These are phyloP conservation scores for Xylaria scruposa DNA, from an alignment of 495 filamentous ascomycete species.

Conservation along the genomic window DNA sequence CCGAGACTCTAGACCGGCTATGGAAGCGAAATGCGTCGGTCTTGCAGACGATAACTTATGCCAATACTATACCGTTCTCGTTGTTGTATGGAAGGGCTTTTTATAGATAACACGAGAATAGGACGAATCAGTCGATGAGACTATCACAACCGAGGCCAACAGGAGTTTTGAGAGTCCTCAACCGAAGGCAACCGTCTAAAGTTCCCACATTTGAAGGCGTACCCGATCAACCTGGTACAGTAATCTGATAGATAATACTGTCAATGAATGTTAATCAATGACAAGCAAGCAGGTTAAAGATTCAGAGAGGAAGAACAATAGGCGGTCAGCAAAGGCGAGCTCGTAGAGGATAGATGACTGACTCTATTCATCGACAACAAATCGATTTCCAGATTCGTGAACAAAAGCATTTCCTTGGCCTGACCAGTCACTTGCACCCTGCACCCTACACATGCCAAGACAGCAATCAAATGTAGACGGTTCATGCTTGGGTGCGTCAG, in stretches of 20 bases:
- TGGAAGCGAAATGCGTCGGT: conserved; percentile 2
- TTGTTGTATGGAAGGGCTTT: conserved; percentile 4
- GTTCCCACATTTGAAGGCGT: background rate
- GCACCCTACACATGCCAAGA: too few species aligned
- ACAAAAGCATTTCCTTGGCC: background rate
- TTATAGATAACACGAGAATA: background rate
- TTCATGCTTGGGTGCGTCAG: background rate
- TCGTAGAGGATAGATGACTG: background rate
- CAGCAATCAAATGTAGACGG: too few species aligned
- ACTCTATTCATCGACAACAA: background rate
- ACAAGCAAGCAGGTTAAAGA: background rate
- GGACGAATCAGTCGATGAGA: background rate
- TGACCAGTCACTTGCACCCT: background rate
- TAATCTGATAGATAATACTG: background rate
- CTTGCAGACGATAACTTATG: conserved; percentile 13
- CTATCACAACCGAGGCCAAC: background rate
- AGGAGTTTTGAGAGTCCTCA: background rate
- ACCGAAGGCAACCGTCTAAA: conserved; percentile 3
- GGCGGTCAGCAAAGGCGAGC: background rate
- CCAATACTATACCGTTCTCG: conserved; percentile 10
- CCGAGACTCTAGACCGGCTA: background rate
- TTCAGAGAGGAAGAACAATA: background rate
- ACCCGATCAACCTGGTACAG: background rate
- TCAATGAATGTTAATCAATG: too few species aligned
- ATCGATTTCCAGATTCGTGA: background rate